A percentile compares a stretch with the other conserved stretches of the same genome.
These are phyloP conservation scores for Fusarium praegraminearum DNA, from an alignment of 2,329 filamentous ascomycete species.

Conservation along the genomic window DNA sequence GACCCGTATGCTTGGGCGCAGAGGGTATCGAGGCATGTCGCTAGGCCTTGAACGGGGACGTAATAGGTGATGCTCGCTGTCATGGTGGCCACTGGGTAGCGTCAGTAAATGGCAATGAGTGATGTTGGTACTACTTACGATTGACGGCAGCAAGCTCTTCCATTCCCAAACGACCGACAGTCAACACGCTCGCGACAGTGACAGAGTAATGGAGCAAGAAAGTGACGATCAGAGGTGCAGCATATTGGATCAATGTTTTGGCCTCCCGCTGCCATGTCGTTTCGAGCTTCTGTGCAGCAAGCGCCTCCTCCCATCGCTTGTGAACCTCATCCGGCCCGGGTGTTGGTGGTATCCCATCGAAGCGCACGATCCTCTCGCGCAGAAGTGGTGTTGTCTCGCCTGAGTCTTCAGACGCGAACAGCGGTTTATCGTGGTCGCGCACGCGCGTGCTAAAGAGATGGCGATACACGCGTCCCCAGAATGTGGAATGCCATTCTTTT, in stretches of 20 bases:
- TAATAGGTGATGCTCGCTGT: constrained; percentile 82
- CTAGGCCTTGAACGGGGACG: constrained; percentile 80
- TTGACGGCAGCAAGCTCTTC: constrained; percentile 59
- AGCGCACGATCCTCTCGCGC: not conserved
- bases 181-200: constrained; percentile 79
- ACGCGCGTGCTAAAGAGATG: constrained; percentile 30
- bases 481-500: constrained; percentile 8
- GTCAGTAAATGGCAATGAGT: not conserved
- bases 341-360: constrained; percentile 23
- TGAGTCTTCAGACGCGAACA: not conserved
- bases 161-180: constrained; percentile 78
- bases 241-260: constrained; percentile 78
- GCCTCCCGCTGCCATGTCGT: constrained; percentile 91
- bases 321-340: constrained; percentile 36
- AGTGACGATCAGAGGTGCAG: constrained; percentile 73
- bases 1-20: constrained; percentile 93
- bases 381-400: constrained; percentile 31
- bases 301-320: constrained; percentile 78
- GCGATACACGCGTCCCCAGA: constrained; percentile 21
- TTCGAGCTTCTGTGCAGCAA: constrained; percentile 80
- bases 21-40: constrained; percentile 88
- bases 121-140: constrained; percentile 32
- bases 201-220: constrained; percentile 84
- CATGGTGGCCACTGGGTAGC: constrained; percentile 66
- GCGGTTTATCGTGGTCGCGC: constrained; percentile 28